Conservation (phyloP, 306 rosid genomes). For the Gleditsia sinensis region DNA sequence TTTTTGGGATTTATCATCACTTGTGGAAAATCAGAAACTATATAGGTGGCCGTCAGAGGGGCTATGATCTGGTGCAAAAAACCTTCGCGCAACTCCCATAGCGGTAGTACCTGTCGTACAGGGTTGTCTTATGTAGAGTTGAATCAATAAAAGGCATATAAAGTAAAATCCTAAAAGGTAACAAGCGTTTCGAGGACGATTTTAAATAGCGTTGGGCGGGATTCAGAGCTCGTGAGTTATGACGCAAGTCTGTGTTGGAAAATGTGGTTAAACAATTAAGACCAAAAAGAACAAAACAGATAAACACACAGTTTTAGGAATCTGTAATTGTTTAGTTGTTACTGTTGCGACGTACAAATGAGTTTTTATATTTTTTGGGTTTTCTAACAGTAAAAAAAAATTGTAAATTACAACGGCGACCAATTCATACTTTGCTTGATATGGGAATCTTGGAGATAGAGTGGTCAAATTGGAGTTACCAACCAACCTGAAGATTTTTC, state of each 20-base stretch:
- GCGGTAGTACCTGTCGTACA: not conserved
- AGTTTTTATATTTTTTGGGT: no score
- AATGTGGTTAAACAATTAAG: not conserved
- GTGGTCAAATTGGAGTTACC: not conserved
- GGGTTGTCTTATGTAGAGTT: not conserved
- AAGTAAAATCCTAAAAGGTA: not conserved
- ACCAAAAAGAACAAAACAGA: not conserved
- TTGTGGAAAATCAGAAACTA: no score
- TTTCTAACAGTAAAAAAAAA: no score
- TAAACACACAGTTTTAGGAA: not conserved
- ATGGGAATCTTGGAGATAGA: not conserved
- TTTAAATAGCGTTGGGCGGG: not conserved
- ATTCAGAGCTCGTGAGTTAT: not conserved
- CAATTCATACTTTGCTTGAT: not conserved
- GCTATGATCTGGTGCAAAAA: not conserved
- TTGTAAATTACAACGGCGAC: no score
- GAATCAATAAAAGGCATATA: not conserved
- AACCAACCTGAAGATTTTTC: not conserved
- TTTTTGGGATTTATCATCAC: not conserved
- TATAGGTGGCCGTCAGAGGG: not conserved
- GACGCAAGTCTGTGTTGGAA: not conserved
- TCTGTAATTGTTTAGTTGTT: no score
- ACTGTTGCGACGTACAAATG: no score
- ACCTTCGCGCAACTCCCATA: no score
- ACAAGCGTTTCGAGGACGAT: not conserved